phyloP scores from a whole-genome alignment of 75 land plant species.

The Isoetes taiwanensis region DNA sequence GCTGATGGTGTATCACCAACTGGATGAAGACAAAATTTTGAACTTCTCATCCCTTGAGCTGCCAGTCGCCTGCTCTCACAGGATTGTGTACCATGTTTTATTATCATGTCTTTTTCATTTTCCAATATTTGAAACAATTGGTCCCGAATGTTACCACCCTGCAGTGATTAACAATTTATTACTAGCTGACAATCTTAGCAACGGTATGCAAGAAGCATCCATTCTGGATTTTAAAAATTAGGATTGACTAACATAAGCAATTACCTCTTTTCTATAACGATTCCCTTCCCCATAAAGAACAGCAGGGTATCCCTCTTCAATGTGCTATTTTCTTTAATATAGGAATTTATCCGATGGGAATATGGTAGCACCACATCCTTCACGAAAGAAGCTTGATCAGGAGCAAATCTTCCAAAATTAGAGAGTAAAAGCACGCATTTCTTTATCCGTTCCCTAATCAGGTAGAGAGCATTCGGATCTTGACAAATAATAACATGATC shows the following conservation, averaged over 20 bases:
- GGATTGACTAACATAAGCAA: not conserved
- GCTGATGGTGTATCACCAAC: slow-evolving; percentile 96
- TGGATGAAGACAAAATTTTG: slow-evolving; percentile 84
- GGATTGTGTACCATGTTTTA: slow-evolving; percentile 73
- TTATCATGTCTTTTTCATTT: slow-evolving; percentile 48
- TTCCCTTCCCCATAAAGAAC: slow-evolving; percentile 88
- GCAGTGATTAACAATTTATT: slow-evolving; percentile 4
- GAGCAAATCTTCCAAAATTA: slow-evolving; percentile 70
- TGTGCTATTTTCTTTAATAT: slow-evolving; percentile 30
- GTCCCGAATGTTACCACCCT: slow-evolving; percentile 87
- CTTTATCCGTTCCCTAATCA: slow-evolving; percentile 41
- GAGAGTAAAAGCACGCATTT: slow-evolving; percentile 60
- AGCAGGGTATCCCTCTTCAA: slow-evolving; percentile 40
- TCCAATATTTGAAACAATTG: slow-evolving; percentile 63
- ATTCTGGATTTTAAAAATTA: too few relatives aligned
- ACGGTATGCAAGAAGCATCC: too few relatives aligned
- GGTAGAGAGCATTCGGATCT: slow-evolving; percentile 73
- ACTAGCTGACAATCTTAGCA: too few relatives aligned
- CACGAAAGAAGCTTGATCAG: slow-evolving; percentile 56
- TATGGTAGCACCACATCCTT: slow-evolving; percentile 86
- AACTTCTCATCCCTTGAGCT: slow-evolving; percentile 74
- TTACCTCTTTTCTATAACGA: slow-evolving; percentile 81
- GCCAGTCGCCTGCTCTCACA: slow-evolving; percentile 60
- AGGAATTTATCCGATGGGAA: slow-evolving; percentile 55
- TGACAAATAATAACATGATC: slow-evolving; percentile 81